A percentile compares a stretch with the other conserved stretches of the same genome.
These are phyloP conservation scores for Spiraea crenata DNA, from an alignment of 331 rosid genomes.

Conservation along the genomic window DNA sequence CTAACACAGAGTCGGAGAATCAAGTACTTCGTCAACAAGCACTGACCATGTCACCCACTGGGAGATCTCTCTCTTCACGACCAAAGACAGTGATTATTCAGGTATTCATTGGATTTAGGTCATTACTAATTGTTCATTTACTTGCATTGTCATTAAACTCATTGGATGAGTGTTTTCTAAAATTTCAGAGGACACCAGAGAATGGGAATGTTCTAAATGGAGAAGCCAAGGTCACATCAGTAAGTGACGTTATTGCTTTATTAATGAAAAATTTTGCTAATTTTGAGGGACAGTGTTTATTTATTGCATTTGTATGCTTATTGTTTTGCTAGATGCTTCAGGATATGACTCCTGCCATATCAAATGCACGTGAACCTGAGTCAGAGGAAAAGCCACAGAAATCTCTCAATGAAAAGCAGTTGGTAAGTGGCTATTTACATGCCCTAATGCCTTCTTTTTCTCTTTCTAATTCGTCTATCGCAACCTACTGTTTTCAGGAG, in stretches of 20 bases:
- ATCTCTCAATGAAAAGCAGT: conserved; percentile 95
- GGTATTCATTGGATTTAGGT: conserved; percentile 43
- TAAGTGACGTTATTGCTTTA: conserved; percentile 38
- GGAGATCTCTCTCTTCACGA: conserved; percentile 65
- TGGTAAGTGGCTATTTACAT: conserved; percentile 48
- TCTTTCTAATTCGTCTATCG: conserved; percentile 12
- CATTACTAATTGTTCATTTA: conserved; percentile 8
- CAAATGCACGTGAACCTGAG: conserved; percentile 88
- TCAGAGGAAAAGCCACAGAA: conserved; percentile 97
- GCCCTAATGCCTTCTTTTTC: conserved; percentile 14
- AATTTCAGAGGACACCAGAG: conserved; percentile 84
- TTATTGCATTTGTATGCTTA: conserved; percentile 18
- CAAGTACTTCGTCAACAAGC: conserved; percentile 99
- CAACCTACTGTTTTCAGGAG: conserved; percentile 59
- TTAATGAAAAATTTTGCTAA: not conserved
- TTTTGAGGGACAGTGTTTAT: conserved; percentile 6
- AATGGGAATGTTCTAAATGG: conserved; percentile 76
- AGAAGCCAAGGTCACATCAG: conserved; percentile 58
- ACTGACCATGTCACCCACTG: conserved; percentile 86
- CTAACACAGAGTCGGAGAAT: conserved; percentile 93
- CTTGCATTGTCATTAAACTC: conserved; percentile 18
- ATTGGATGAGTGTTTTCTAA: conserved; percentile 26
- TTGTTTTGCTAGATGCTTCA: conserved; percentile 32
- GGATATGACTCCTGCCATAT: conserved; percentile 71
- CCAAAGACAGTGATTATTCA: conserved; percentile 77